Evolutionary conservation across 176 grass and related monocot species (phyloP).

Genomic region (Pharus latifolius): DNA sequence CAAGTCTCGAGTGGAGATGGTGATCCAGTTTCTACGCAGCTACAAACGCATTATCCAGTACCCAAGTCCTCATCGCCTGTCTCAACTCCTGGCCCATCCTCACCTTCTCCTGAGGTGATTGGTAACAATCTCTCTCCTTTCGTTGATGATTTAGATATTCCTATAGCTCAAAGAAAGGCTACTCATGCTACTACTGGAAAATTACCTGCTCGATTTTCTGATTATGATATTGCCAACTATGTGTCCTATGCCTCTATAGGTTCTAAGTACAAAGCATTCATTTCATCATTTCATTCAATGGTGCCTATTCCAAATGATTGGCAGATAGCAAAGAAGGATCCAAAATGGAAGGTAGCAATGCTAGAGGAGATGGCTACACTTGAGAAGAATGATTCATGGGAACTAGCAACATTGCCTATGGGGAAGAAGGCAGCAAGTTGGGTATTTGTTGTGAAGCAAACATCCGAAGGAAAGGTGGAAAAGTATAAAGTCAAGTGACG

Average conservation of each 20-base stretch:
- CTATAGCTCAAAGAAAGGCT: not conserved
- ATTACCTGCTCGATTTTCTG: not conserved
- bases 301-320: not conserved
- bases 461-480: no score
- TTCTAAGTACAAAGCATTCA: not conserved
- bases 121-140: no score
- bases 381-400: not conserved
- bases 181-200: not conserved
- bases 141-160: not conserved
- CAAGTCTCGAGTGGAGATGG: no score
- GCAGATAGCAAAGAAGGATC: not conserved
- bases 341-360: not conserved
- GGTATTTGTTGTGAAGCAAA: not conserved
- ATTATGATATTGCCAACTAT: not conserved
- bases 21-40: no score
- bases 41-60: no score
- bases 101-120: no score
- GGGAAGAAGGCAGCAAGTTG: not conserved
- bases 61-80: no score
- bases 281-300: not conserved
- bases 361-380: not conserved
- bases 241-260: not conserved
- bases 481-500: no score
- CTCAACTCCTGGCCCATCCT: not conserved
- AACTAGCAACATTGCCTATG: not conserved